Base-by-base conservation (phyloP, 1,284 basidiomycete species). In the Ustilago nuda region DNA sequence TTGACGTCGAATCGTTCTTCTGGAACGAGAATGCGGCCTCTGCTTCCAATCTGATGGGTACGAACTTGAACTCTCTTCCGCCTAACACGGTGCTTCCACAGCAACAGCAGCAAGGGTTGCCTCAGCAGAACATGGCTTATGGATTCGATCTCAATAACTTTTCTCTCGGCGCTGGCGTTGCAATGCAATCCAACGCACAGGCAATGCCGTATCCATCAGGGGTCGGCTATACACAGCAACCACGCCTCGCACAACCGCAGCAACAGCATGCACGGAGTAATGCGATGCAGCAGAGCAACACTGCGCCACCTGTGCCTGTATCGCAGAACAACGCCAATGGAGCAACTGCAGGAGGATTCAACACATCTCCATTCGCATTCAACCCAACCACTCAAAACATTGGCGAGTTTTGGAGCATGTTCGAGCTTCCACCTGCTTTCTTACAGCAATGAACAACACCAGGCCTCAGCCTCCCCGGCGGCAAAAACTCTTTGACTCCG, bases 1-100 rank as follows among this genome's bases (percentile, higher is more conserved):
- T 81, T 51, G 79, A 81, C 56, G 72, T 79, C 51, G 79, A 81
- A 55, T 72, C 71, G 32, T 79, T 79, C 55, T 81, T 77, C 63
- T 81, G 79, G 79, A 81, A 81, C 62, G 79, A 81, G 33, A 80
- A 79, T 33, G 74, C 70, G 5, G 56, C 58, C 19, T 60, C 61
- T 13, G 54, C 58, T 12, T 43, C 69, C 9, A 61, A 58, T 8
- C 54, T 62, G 57, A 66, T 72, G 64, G 63, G 64, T 11, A 56
- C 60, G 52, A 62, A 62, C 46, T 66, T 66, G n/a, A 36, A 45
- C n/a, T 19, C 43, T 17, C 43, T 45, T 19, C 43, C 43, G 17
- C 19, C 43, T 15, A 27, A 27, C 23, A 36, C 19, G 23, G 30
- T n/a, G 15, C 39, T 51, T 0, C 45, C 37, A 27, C 66, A 55